A percentile compares a stretch with the other conserved stretches of the same genome.
These are phyloP conservation scores for Reutealis trisperma DNA, from an alignment of 345 rosid genomes.

Conservation along the genomic window DNA sequence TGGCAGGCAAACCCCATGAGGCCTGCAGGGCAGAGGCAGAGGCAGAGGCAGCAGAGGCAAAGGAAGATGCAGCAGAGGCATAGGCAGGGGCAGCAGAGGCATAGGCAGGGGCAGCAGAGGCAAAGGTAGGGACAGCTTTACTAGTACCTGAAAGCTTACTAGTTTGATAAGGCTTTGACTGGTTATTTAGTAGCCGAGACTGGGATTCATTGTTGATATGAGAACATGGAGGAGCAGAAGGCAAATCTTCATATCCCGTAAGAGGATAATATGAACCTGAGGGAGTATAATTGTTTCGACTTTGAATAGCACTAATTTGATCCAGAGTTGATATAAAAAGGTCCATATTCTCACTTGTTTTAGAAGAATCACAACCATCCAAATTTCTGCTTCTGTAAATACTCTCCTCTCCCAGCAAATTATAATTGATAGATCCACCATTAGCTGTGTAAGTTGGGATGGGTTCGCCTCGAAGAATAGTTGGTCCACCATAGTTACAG, in stretches of 20 bases:
- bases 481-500: not conserved
- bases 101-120: not conserved
- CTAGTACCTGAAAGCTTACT: not conserved
- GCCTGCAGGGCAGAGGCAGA: not conserved
- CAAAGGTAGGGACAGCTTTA: not conserved
- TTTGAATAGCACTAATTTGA: constrained; percentile 17
- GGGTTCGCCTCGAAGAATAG: not conserved
- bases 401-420: not conserved
- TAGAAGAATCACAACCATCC: constrained; percentile 5
- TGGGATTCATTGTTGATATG: not conserved
- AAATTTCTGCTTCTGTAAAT: constrained; percentile 1
- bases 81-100: not conserved
- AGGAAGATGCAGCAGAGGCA: no score
- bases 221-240: not conserved
- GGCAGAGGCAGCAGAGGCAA: no score
- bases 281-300: not conserved
- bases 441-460: not conserved
- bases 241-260: constrained; percentile 6
- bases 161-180: not conserved
- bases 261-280: constrained; percentile 21
- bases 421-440: not conserved
- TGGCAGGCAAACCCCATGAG: constrained; percentile 5
- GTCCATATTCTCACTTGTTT: constrained; percentile 1
- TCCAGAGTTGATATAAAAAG: constrained; percentile 17
- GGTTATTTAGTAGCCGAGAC: not conserved